Evolutionary conservation across 257 asterid genomes (phyloP), one percentile per base, ranked within the genome.

Genomic region (Avicennia marina): DNA sequence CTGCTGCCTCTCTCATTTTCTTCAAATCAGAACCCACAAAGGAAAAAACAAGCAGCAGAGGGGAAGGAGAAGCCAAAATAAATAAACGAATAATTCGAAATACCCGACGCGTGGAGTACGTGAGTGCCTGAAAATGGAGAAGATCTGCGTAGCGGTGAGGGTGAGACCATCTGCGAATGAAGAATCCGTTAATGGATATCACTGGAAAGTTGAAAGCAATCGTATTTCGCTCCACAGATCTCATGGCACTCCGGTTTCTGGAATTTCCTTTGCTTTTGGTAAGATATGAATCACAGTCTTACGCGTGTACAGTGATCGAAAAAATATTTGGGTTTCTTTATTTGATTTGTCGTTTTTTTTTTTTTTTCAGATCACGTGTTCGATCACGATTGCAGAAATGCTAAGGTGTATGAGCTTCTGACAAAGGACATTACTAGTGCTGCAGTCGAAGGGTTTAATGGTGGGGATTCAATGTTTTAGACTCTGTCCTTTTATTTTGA

Each of bases 371-470:
- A 93, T 76, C 96, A 89, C 62, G 91, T 93, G 58, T 81, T 93
- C 63, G 94, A 89, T 75, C 86, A 81, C 79, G 96, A 69, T 20
- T 65, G 91, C 78, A 57, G 83, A 6, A 93, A 93, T 58, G 69
- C 78, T 58, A 64, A 62, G 82, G 83, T 89, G 65, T 93, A 93
- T 64, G 94, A 84, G 60, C 91, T 78, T 53, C 72, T 86, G 53
- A 89, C 83, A 4, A 81, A 73, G 86, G 90, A 86, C 53, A 71
- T 89, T 25, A 89, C 89, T 53, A 67, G 15, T 60, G 90, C 96
- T 63, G 96, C 90, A 5, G 81, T 89, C 4, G 88, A 93, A 4
- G 97, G 97, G 18, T 93, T 93, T 68, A 93, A 89, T 49, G 99
- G 99, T 93, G 62, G 11, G 63, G 20, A 2, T 39, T 53, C 4